Percentiles rank a stretch among this genome's conserved stretches.
Conservation (phyloP, 2,329 filamentous ascomycete species). For the Sarocladium kiliense region DNA sequence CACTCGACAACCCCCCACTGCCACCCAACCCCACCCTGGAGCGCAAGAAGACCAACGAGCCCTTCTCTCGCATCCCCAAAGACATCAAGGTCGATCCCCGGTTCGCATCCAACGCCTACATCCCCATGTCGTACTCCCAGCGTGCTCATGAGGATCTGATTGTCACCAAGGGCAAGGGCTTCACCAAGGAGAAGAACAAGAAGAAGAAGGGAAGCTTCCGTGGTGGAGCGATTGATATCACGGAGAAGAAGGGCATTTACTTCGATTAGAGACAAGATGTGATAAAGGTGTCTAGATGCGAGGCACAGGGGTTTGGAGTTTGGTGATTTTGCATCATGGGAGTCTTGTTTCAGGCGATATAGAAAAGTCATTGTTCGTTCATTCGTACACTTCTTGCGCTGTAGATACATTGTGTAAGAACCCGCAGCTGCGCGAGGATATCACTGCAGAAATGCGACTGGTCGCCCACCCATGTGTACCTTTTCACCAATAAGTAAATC, state of each 20-base stretch:
- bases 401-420: no score
- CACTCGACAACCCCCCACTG: constrained; percentile 40
- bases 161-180: constrained; percentile 90
- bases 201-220: constrained; percentile 89
- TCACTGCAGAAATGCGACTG: no score
- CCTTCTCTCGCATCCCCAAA: constrained; percentile 72
- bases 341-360: background rate
- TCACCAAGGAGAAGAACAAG: constrained; percentile 99
- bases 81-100: constrained; percentile 62
- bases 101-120: constrained; percentile 75
- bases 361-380: constrained; percentile 4
- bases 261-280: constrained; percentile 55
- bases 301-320: constrained; percentile 1
- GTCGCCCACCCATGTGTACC: no score
- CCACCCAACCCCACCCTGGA: constrained; percentile 44
- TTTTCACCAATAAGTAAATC: no score
- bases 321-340: constrained; percentile 18
- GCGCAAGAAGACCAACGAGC: constrained; percentile 55
- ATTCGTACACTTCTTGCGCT: background rate
- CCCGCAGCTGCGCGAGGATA: no score
- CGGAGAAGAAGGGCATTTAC: constrained; percentile 80
- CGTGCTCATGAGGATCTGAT: constrained; percentile 83
- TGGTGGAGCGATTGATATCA: constrained; percentile 81
- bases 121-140: constrained; percentile 82
- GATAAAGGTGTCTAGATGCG: background rate